Base-by-base conservation (phyloP, 345 rosid genomes). In the Turnera subulata region DNA sequence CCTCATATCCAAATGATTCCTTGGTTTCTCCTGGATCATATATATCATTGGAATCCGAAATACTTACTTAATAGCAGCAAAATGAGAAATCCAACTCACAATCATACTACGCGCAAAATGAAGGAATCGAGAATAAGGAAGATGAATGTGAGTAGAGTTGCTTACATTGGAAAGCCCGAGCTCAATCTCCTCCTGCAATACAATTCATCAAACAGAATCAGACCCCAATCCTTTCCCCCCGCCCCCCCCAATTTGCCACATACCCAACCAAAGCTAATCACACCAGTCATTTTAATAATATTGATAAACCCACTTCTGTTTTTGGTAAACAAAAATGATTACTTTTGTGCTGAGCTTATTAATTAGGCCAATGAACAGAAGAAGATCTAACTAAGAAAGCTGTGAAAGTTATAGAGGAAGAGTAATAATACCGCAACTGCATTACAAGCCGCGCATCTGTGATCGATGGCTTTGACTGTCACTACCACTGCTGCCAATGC, bases 1-100 rank as follows among this genome's bases (percentile, higher is more conserved):
- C 71, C 97, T 80, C 97, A 89, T 73, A 66, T 93, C 99, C 79
- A 89, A 81, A 80, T 93, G 96, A 79, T 93, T 87, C 65, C 91
- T 73, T 14, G 96, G 96, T 56, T 87, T 89, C 66, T 93, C 97
- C 97, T 89, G 51, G 3, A 46, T 17, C 11, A 26, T 6, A 4
- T 23, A 0, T 23, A 46, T 21, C 39, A 42, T n/a, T n/a, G n/a
- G n/a, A n/a, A n/a, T n/a, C 17, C 50, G 7, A 46, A 7, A 33
- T 0, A 20, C 45, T 42, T 2, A 4, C 0, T 6, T 38, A 0
- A 0, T 9, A 23, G 10, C 14, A 35, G 14, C 12, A 35, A 61
- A 6, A 46, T 2, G 22, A 9, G 4, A 39, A 17, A 7, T 1
- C 12, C 12, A 11, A 1, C 8, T n/a, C 22, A 37, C 2, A 32